Base-by-base conservation (phyloP, 1,284 basidiomycete genomes). In the Rhodotorula sp. region DNA sequence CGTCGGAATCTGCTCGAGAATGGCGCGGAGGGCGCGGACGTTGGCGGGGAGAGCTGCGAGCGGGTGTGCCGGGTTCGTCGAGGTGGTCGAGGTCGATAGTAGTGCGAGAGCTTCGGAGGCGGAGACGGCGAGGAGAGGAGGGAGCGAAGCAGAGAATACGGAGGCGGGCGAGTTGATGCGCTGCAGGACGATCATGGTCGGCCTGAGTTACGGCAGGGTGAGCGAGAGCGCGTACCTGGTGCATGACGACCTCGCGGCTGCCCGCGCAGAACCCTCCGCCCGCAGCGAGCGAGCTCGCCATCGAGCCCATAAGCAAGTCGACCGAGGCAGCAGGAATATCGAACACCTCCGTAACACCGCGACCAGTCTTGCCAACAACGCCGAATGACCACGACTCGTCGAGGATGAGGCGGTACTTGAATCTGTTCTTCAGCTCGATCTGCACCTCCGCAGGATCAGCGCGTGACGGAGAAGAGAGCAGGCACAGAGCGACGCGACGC, bases 161-260 rank as follows among this genome's bases (percentile, higher is more conserved):
- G 94, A 96, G 0, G 94, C 90, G 7, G 93, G 89, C 34, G 93
- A 94, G 81, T 99, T 99, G 87, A 98, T 98, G 60, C 95, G 94
- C 88, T 97, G 81, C 34, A 1, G 25, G 25, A 44, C 5, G 4
- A 4, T 3, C 5, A 15, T 19, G 19, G 19, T 61, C 44, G 55
- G 58, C 36, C 21, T 5, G 22, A 8, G 8, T 19, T 25, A 9
- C 2, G 6, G 44, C 39, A 8, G 25, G 3, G 5, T 25, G 39
- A 19, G 12, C 25, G 32, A 50, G n/a, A 51, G 19, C 34, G 32
- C 60, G 34, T 25, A 90, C 90, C 85, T 94, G 94, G 81, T 99
- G 97, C 73, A 91, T 88, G 39, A 93, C 88, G 54, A 97, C 91
- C 60, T 89, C 87, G 29, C 84, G 82, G 6, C 91, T 91, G 44